Percentiles rank a stretch among this genome's conserved stretches.
Conservation (phyloP, 75 land plant species). For the Ceratopteris richardii region DNA sequence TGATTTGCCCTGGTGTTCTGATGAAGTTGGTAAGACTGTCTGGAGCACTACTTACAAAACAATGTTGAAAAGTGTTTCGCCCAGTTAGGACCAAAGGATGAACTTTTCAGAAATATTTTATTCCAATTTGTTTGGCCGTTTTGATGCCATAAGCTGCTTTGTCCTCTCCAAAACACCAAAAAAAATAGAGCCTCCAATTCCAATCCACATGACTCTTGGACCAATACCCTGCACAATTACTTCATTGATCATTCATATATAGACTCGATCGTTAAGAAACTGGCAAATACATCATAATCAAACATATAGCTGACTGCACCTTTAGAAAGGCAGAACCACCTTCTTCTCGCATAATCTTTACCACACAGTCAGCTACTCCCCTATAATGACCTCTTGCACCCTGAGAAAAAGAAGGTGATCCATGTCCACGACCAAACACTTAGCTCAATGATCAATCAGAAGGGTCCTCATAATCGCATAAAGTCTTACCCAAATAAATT, state of each 20-base stretch:
- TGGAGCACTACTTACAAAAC: too few relatives aligned
- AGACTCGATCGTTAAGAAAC: not conserved
- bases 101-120: too few relatives aligned
- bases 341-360: constrained; percentile 71
- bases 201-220: constrained; percentile 96
- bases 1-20: too few relatives aligned
- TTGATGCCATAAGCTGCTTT: constrained; percentile 45
- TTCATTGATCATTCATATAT: not conserved
- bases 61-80: too few relatives aligned
- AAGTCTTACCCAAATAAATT: too few relatives aligned
- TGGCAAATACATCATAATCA: not conserved
- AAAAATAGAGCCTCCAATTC: constrained; percentile 97
- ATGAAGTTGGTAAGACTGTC: too few relatives aligned
- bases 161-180: constrained; percentile 94
- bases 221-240: constrained; percentile 65
- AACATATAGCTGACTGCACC: constrained; percentile 31
- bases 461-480: too few relatives aligned
- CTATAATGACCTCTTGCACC: constrained; percentile 63
- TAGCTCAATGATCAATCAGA: not conserved
- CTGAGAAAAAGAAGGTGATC: constrained; percentile 31
- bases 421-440: not conserved
- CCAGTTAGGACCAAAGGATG: too few relatives aligned
- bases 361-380: constrained; percentile 70
- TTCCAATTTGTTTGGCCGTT: constrained; percentile 11
- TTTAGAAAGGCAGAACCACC: constrained; percentile 60